Conservation (phyloP, 345 rosid species). For the Odontarrhena argentea region DNA sequence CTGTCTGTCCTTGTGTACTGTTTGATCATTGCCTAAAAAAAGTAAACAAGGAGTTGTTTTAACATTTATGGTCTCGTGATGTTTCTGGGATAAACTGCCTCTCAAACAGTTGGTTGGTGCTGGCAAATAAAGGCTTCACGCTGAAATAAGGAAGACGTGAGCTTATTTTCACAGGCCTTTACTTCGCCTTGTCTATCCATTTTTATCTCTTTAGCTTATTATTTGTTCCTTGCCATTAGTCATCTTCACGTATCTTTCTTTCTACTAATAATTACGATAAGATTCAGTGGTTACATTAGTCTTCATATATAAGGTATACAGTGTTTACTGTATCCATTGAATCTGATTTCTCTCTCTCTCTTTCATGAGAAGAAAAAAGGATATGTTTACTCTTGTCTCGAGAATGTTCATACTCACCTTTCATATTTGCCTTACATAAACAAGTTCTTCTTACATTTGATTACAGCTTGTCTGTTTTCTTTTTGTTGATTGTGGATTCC, state of each 20-base stretch:
- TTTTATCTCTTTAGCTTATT: constrained; percentile 28
- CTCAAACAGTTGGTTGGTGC: constrained; percentile 27
- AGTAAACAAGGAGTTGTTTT: constrained; percentile 27
- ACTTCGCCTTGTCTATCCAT: constrained; percentile 32
- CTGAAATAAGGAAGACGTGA: constrained; percentile 29
- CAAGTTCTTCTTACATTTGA: constrained; percentile 28
- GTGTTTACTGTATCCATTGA: constrained; percentile 25
- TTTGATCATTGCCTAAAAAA: constrained; percentile 36
- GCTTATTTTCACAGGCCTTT: constrained; percentile 23
- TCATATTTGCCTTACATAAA: constrained; percentile 37
- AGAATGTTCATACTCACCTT: constrained; percentile 21
- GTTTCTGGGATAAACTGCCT: constrained; percentile 24
- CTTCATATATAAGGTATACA: constrained; percentile 20
- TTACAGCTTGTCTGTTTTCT: constrained; percentile 36
- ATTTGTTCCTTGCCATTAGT: constrained; percentile 26
- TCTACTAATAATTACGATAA: constrained; percentile 24
- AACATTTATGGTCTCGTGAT: constrained; percentile 16
- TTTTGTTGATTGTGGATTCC: constrained; percentile 34
- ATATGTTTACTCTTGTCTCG: constrained; percentile 17
- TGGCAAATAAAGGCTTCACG: constrained; percentile 23
- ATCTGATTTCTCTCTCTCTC: neutral
- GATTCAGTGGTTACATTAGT: constrained; percentile 31
- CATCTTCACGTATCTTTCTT: constrained; percentile 25
- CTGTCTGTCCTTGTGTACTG: constrained; percentile 34
- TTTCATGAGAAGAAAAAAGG: constrained; percentile 21